Percentiles rank a stretch among this genome's conserved stretches.
These are phyloP conservation scores for Spathaspora passalidarum DNA, from an alignment of 805 yeast species.

Conservation along the genomic window DNA sequence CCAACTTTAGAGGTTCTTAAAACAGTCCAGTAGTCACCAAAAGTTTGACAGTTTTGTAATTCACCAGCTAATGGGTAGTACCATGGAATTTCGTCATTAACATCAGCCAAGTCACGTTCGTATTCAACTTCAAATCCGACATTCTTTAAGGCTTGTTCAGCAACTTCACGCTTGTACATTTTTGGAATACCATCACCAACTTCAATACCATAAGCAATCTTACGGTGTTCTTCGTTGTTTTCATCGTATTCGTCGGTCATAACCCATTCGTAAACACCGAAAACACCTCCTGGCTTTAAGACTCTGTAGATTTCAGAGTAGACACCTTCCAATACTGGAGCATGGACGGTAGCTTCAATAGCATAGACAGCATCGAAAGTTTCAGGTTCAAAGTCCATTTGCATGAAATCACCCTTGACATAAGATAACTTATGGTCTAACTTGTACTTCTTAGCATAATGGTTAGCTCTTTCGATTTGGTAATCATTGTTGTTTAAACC, in stretches of 20 bases:
- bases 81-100: slow-evolving; percentile 89
- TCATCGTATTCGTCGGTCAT: slow-evolving; percentile 94
- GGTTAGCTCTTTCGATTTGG: slow-evolving; percentile 87
- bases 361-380: slow-evolving; percentile 96
- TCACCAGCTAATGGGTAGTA: slow-evolving; percentile 96
- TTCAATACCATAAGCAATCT: slow-evolving; percentile 95
- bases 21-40: slow-evolving; percentile 76
- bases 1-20: slow-evolving; percentile 87
- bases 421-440: slow-evolving; percentile 73
- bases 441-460: slow-evolving; percentile 65
- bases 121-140: slow-evolving; percentile 85
- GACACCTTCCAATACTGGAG: slow-evolving; percentile 94
- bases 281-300: slow-evolving; percentile 94
- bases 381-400: slow-evolving; percentile 91
- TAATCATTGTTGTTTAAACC: slow-evolving; percentile 97
- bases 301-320: slow-evolving; percentile 92
- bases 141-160: slow-evolving; percentile 76
- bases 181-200: slow-evolving; percentile 98
- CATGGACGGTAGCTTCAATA: slow-evolving; percentile 98
- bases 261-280: slow-evolving; percentile 99
- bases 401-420: slow-evolving; percentile 98
- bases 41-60: slow-evolving; percentile 77
- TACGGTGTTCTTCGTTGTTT: slow-evolving; percentile 82
- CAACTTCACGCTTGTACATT: slow-evolving; percentile 85
- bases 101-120: slow-evolving; percentile 79